Evolutionary conservation across 2,329 filamentous ascomycete species (phyloP).

Genomic region (Rosellinia necatrix): DNA sequence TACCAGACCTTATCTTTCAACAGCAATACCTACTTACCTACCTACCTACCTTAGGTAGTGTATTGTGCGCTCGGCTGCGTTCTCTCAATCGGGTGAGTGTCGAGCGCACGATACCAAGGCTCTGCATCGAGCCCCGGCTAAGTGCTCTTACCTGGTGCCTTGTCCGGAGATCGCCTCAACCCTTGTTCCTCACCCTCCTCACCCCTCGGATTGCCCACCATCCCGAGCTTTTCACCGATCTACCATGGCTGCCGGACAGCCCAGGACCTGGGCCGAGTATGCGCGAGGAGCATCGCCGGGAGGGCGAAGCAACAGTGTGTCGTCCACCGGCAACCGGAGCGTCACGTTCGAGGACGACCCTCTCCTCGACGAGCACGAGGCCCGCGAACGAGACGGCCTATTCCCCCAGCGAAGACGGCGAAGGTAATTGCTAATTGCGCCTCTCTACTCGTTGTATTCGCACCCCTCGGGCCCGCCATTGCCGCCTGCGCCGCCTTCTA

Average conservation of each 20-base stretch:
- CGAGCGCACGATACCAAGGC: neutral
- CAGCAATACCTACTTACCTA: too few species aligned
- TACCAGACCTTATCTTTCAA: too few species aligned
- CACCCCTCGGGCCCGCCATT: neutral
- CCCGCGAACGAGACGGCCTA: conserved; percentile 43
- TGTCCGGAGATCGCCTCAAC: neutral
- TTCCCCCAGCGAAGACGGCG: conserved; percentile 40
- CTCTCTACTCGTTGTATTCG: conserved; percentile 28
- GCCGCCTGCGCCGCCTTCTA: neutral
- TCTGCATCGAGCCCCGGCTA: too few species aligned
- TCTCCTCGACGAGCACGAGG: conserved; percentile 48
- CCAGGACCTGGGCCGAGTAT: conserved; percentile 53
- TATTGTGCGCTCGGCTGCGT: too few species aligned
- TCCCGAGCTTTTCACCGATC: conserved; percentile 17
- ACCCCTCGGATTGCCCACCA: neutral
- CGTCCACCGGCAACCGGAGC: conserved; percentile 47
- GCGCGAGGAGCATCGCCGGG: conserved; percentile 48
- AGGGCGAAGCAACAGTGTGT: conserved; percentile 45
- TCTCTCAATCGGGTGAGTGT: neutral
- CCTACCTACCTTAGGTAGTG: too few species aligned
- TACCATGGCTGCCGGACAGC: conserved; percentile 30
- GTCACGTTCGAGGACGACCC: conserved; percentile 52
- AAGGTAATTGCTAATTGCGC: conserved; percentile 38
- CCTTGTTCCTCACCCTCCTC: neutral
- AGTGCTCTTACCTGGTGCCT: neutral